Evolutionary conservation across 352 stramenopile species (phyloP).

Genomic region (Phytophthora pinifolia): DNA sequence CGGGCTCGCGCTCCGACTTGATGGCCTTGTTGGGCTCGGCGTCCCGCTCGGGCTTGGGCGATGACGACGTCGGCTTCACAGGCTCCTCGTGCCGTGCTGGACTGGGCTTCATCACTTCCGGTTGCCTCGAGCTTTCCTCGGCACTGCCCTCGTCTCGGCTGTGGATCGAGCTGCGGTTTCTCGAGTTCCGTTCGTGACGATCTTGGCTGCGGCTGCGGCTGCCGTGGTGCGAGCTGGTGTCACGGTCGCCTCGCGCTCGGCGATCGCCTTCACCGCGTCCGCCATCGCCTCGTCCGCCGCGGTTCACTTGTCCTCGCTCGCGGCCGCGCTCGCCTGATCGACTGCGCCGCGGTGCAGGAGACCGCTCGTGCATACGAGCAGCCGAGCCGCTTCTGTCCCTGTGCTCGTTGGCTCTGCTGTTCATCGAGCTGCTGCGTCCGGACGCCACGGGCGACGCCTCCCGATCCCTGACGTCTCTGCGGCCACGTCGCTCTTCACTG

Average conservation of each 20-base stretch:
- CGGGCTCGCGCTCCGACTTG: conserved; percentile 19
- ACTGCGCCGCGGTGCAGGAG: conserved; percentile 34
- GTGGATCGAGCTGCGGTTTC: conserved; percentile 20
- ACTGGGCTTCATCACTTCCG: conserved; percentile 11
- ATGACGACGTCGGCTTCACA: conserved; percentile 13
- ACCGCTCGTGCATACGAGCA: conserved; percentile 33
- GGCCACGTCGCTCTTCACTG: conserved; percentile 36
- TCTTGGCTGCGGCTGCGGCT: conserved; percentile 31
- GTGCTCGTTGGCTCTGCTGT: conserved; percentile 20
- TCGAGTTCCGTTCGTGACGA: conserved; percentile 24
- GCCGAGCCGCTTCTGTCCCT: conserved; percentile 27
- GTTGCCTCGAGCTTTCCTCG: conserved; percentile 10
- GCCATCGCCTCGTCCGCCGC: conserved; percentile 28
- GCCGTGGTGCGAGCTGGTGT: conserved; percentile 13
- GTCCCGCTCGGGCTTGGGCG: conserved; percentile 19
- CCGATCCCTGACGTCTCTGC: conserved; percentile 29
- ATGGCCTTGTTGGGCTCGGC: conserved; percentile 15
- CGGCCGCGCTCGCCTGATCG: conserved; percentile 37
- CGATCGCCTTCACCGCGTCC: conserved; percentile 31
- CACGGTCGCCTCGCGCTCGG: conserved; percentile 19
- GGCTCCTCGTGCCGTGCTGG: conserved; percentile 22
- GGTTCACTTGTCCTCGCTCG: conserved; percentile 27
- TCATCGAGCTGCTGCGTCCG: conserved; percentile 22
- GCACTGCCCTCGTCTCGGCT: conserved; percentile 20
- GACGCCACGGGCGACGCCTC: conserved; percentile 26